Evolutionary conservation across 306 rosid species (phyloP), one percentile per base, ranked within the genome.

Genomic region (Lathyrus sativus): DNA sequence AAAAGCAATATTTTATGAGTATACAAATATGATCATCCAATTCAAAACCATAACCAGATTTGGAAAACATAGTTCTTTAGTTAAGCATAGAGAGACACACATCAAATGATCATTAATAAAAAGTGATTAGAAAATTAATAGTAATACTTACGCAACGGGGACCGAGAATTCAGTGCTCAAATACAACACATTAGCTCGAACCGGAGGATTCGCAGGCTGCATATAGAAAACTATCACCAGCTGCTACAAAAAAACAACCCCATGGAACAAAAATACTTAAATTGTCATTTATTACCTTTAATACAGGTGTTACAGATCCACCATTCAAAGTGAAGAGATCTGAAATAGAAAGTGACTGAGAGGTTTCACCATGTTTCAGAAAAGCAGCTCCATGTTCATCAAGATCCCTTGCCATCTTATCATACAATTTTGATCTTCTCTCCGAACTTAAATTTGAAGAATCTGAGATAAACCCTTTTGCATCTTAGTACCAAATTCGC

Each of bases 151-250:
- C 99, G 85, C 81, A 53, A 93, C 82, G 26, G 80, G 95, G 68
- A 78, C 10, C 2, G 99, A 93, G 74, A 86, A 90, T 35, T 90
- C 74, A 9, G 90, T 31, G 82, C 82, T 80, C 81, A 93, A 56
- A 78, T 88, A 84, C 90, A 93, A 69, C 6, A 88, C 97, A 84
- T 68, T 93, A 24, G 99, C 99, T 53, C 99, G 91, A 5, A 93
- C 90, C 0, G 99, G 95, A 73, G 99, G 99, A 81, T 81, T 77
- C 61, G 95, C 97, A 6, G 89, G 90, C 99, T 93, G 76, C 72
- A 79, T 44, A 62, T 28, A 71, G 65, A 67, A 75, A 38, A 38
- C 15, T 48, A 75, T 62, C 68, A 84, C 79, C 76, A 81, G 37
- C 51, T 55, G 33, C 61, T 66, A 59, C 75, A 55, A 48, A 72